phyloP scores from a whole-genome alignment of 139 green algal genomes.

The Eudorina sp. region DNA sequence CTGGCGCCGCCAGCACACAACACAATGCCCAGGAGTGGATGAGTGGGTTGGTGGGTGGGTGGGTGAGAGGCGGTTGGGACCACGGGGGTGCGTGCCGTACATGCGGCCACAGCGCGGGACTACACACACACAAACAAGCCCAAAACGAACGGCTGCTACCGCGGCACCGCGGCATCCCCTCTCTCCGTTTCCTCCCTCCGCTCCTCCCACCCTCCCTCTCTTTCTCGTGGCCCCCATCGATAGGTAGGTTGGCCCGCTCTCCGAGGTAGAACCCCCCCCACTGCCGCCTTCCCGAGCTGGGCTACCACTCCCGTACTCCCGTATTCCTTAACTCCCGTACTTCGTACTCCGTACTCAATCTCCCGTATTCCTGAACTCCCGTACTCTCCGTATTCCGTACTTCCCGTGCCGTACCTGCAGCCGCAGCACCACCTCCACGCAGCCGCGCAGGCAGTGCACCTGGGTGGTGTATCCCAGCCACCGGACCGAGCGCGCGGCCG shows the following conservation, averaged over 20 bases:
- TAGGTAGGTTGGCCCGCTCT: too few species aligned
- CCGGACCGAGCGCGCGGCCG: background rate
- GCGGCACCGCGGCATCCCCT: background rate
- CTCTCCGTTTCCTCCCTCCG: background rate
- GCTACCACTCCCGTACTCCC: too few species aligned
- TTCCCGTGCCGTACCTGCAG: background rate
- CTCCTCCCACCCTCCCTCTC: too few species aligned
- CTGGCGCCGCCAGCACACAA: background rate
- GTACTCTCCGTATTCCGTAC: too few species aligned
- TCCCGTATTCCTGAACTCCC: background rate
- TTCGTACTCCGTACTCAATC: background rate
- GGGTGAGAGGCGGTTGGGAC: background rate
- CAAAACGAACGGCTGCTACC: background rate
- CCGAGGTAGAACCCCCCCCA: too few species aligned
- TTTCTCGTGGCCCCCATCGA: too few species aligned
- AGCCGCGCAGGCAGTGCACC: slow-evolving; percentile 23
- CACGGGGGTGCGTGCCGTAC: too few species aligned
- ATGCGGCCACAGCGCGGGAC: background rate
- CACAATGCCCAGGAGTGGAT: background rate
- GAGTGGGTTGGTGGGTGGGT: background rate
- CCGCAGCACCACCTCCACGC: slow-evolving; percentile 6
- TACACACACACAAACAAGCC: background rate
- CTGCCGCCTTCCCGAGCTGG: background rate
- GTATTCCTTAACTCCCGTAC: background rate
- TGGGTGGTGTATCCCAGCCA: slow-evolving; percentile 4